Base-by-base conservation (phyloP, 441 rosid species). In the Syzygium malaccense region DNA sequence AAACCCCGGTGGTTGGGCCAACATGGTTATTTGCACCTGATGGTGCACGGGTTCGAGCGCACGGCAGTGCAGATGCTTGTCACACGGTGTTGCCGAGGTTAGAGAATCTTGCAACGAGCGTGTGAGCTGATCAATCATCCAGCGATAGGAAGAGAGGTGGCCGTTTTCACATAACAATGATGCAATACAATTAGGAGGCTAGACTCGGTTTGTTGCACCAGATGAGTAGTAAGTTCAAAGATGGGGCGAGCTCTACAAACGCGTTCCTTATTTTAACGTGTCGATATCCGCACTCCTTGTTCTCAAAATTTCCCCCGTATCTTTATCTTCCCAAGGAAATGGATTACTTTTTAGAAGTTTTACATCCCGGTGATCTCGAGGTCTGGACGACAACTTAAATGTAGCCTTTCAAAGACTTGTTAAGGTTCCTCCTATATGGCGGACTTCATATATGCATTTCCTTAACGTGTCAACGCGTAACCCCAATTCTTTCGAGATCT, bases 181-280 rank as follows among this genome's bases (percentile, higher is more conserved):
- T 64, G 3, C 25, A 26, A 19, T 2, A 1, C 79, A 0, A 33
- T 66, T 32, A 66, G 78, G 45, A 66, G 0, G 33, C 25, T 66
- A 1, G 25, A 18, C 26, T 3, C 0, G 8, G 26, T 33, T 33
- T 10, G 1, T 1, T 20, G 33, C 23, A 1, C 19, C 13, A 4
- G 14, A 19, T 33, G 33, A 33, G 26, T 9, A 19, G 48, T 9
- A 33, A 68, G 23, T 68, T 37, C 48, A 19, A 33, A 45, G 48
- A 45, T 7, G 48, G 0, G 0, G 48, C 8, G 9, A 9, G 48
- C 48, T 45, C 1, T 2, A 0, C 48, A 7, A 45, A 45, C 1
- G 48, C 2, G 9, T 7, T 45, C 9, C 0, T 45, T 45, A 45
- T 45, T 45, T 45, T 9, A 45, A 45, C 48, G 48, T 45, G 48